A percentile compares a stretch with the other conserved stretches of the same genome.
Evolutionary conservation across 2,329 filamentous ascomycete species (phyloP).

Genomic region (Diaporthe sp.): DNA sequence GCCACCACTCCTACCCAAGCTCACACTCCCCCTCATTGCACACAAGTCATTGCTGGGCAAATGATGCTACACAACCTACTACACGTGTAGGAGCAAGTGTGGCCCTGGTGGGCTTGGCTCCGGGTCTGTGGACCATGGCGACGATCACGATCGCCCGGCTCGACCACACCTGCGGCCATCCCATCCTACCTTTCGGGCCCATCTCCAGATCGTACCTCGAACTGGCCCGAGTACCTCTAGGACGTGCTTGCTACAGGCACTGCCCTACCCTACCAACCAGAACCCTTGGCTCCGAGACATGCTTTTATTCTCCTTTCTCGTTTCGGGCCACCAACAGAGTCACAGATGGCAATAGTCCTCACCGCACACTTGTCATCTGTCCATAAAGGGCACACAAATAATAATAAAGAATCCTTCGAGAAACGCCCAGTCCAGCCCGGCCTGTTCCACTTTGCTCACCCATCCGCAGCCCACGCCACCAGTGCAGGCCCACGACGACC

Average conservation of each 20-base stretch:
- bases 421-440: slow-evolving; percentile 6
- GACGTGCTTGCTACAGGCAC: neutral
- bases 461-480: neutral
- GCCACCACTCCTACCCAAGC: neutral
- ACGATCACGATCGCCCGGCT: slow-evolving; percentile 8
- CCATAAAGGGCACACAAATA: neutral
- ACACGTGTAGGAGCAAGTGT: neutral
- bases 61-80: neutral
- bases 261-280: neutral
- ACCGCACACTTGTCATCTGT: neutral
- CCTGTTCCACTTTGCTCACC: neutral
- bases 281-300: slow-evolving; percentile 17
- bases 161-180: neutral
- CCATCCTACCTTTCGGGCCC: neutral
- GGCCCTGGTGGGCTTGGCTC: neutral
- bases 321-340: slow-evolving; percentile 9
- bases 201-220: neutral
- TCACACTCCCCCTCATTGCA: neutral
- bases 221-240: neutral
- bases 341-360: slow-evolving; percentile 11
- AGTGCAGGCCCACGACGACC: neutral
- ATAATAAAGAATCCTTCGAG: neutral
- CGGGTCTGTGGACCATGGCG: neutral
- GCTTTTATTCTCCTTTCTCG: slow-evolving; percentile 25
- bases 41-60: neutral